Evolutionary conservation across 2,329 filamentous ascomycete species (phyloP), one percentile per base, ranked within the genome.

Genomic region (Monosporascus sp.): DNA sequence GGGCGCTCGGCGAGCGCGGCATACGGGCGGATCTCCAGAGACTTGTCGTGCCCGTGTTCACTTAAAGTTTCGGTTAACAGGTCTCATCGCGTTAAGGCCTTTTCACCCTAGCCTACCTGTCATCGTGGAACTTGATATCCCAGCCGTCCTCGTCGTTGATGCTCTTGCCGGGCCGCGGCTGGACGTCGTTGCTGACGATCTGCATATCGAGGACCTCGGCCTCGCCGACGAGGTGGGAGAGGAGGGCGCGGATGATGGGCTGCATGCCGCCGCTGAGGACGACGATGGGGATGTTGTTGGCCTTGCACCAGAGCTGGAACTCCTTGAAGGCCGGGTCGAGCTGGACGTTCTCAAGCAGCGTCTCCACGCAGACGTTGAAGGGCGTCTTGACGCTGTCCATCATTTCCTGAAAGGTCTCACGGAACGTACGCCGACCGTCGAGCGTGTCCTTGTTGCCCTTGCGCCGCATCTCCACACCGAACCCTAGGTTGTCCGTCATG

Each of bases 41-140:
- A 92, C 82, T 99, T 99, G 79, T 99, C 93, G 68, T 99, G 94
- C n/a, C 94, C 94, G 64, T 95, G 95, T 54, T 85, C 80, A 8
- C 25, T 27, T 27, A 27, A 8, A 7, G 7, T 8, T 3, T 27
- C 25, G 25, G 7, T 27, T 8, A 27, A 27, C 25, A 8, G 6
- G 25, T 2, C 25, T 7, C 25, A 27, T 7, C 25, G 7, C 25
- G 3, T 39, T 39, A 11, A 41, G 20, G 8, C 7, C 52, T 47
- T 52, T 47, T 41, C 44, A 50, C 7, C 25, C 43, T n/a, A 47
- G 54, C 71, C 66, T 66, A 86, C 83, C 83, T 90, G 56, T 93
- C 90, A 68, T 99, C 92, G 65, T 90, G 91, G 73, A 87, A 99
- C 54, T 83, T 77, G 62, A 99, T 93, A 65, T 87, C 77, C 94